Percentiles rank a stretch among this genome's conserved stretches.
Evolutionary conservation across 768 basidiomycete genomes (phyloP).

Genomic region (Amanita muscaria): DNA sequence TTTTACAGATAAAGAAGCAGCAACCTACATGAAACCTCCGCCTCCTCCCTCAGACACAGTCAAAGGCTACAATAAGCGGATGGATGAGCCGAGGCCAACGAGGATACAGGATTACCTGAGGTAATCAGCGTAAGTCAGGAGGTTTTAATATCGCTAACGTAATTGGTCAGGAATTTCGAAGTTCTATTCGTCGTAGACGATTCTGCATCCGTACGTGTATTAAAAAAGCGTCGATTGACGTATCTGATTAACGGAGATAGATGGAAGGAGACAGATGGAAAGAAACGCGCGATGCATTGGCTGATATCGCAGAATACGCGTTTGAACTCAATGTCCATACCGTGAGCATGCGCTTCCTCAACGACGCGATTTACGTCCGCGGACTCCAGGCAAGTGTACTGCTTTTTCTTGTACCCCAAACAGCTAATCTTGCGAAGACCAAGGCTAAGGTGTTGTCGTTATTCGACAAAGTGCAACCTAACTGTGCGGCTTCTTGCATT

Average conservation of each 20-base stretch:
- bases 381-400: not conserved
- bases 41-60: conserved; percentile 13
- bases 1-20: conserved; percentile 4
- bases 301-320: conserved; percentile 23
- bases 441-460: too few relatives aligned
- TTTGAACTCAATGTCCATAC: conserved; percentile 16
- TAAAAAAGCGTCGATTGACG: not conserved
- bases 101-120: conserved; percentile 17
- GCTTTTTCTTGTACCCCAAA: too few relatives aligned
- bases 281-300: conserved; percentile 19
- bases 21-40: conserved; percentile 11
- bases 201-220: conserved; percentile 18
- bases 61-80: conserved; percentile 18
- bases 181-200: conserved; percentile 24
- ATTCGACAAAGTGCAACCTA: too few relatives aligned
- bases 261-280: conserved; percentile 18
- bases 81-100: conserved; percentile 19
- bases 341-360: conserved; percentile 22
- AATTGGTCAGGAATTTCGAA: conserved; percentile 17
- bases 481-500: not conserved
- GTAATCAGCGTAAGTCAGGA: conserved; percentile 7
- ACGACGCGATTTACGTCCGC: conserved; percentile 4
- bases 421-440: too few relatives aligned
- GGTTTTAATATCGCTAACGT: not conserved
- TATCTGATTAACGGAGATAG: conserved; percentile 1